These are phyloP conservation scores for Sporothrix brasiliensis DNA, from an alignment of 2,329 filamentous ascomycete genomes.

Conservation along the genomic window DNA sequence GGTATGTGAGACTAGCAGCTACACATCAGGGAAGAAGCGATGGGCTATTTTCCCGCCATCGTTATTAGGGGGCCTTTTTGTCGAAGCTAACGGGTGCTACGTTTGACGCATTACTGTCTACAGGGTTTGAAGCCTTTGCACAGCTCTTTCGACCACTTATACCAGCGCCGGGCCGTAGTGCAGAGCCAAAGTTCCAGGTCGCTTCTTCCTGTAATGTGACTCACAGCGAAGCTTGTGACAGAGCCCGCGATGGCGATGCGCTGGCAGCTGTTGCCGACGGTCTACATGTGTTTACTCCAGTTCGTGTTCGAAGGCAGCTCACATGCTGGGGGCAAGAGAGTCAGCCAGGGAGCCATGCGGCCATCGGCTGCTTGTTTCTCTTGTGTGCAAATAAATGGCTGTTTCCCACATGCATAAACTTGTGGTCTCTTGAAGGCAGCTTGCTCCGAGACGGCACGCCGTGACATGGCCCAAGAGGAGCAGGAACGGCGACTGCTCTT, in stretches of 20 bases:
- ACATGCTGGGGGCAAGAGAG: constrained; percentile 8
- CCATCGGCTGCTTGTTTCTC: background rate
- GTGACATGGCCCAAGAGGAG: constrained; percentile 24
- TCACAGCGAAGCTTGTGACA: constrained; percentile 23
- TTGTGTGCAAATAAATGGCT: background rate
- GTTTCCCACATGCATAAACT: too few species aligned
- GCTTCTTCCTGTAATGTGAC: constrained; percentile 11
- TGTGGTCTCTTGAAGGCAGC: background rate
- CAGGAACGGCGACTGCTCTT: background rate
- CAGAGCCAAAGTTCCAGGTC: background rate
- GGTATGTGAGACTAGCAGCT: constrained; percentile 5
- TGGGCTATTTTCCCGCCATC: background rate
- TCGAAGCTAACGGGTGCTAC: background rate
- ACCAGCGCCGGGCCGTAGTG: background rate
- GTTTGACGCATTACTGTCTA: background rate
- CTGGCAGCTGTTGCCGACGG: background rate
- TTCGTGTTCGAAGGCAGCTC: background rate
- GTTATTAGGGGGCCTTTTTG: background rate
- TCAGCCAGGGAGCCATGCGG: background rate
- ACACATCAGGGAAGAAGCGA: background rate
- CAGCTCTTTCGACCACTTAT: background rate
- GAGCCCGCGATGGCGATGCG: background rate
- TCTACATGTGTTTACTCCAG: constrained; percentile 15
- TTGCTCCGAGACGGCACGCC: constrained; percentile 31
- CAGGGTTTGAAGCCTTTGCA: background rate